Conservation (phyloP, 2,329 filamentous ascomycete species). For the Lachnellula arida region DNA sequence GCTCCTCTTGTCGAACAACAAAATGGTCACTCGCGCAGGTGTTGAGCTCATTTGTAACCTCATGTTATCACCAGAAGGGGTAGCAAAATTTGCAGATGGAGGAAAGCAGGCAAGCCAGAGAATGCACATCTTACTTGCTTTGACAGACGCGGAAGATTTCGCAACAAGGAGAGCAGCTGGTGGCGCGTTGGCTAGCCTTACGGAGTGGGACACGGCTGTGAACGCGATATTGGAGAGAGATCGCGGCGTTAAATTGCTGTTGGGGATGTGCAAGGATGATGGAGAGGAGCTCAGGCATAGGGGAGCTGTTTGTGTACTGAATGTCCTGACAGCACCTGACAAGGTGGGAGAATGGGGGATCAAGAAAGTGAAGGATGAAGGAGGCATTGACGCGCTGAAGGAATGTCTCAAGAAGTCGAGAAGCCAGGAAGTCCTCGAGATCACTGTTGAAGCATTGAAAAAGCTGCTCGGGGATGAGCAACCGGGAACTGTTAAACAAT, state of each 20-base stretch:
- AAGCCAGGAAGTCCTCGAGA: slow-evolving; percentile 64
- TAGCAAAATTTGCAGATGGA: slow-evolving; percentile 64
- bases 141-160: slow-evolving; percentile 79
- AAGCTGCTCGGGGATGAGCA: slow-evolving; percentile 24
- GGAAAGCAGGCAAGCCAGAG: slow-evolving; percentile 65
- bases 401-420: slow-evolving; percentile 64
- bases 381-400: slow-evolving; percentile 65
- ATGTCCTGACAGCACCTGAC: slow-evolving; percentile 64
- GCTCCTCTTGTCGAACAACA: slow-evolving; percentile 70
- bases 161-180: slow-evolving; percentile 79
- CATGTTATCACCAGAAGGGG: slow-evolving; percentile 62
- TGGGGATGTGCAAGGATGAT: slow-evolving; percentile 74
- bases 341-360: slow-evolving; percentile 58
- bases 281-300: slow-evolving; percentile 64
- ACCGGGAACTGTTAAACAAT: slow-evolving; percentile 5
- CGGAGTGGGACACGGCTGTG: slow-evolving; percentile 71
- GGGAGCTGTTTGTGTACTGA: slow-evolving; percentile 70
- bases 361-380: slow-evolving; percentile 55
- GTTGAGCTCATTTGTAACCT: slow-evolving; percentile 92
- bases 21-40: slow-evolving; percentile 72
- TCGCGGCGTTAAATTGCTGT: slow-evolving; percentile 68
- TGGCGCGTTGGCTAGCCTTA: slow-evolving; percentile 81
- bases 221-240: slow-evolving; percentile 65
- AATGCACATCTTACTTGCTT: slow-evolving; percentile 77
- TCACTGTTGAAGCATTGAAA: slow-evolving; percentile 70